These are phyloP conservation scores for Phytopythium boreale DNA, from an alignment of 352 stramenopile species.

Conservation along the genomic window DNA sequence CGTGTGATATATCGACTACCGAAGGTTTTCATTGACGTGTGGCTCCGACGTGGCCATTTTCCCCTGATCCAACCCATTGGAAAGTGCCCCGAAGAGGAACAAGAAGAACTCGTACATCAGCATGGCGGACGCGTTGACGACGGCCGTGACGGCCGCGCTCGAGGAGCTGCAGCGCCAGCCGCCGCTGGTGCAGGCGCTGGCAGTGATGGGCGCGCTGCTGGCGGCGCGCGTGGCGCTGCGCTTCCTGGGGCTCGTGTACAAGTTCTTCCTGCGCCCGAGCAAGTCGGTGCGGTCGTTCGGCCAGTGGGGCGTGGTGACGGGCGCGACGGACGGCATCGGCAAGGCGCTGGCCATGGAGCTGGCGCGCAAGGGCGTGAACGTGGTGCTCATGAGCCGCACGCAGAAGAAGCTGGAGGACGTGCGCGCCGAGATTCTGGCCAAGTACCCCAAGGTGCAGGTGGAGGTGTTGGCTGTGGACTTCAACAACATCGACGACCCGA, in stretches of 20 bases:
- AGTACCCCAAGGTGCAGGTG: constrained; percentile 88
- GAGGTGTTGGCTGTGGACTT: constrained; percentile 94
- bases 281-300: constrained; percentile 95
- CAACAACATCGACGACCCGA: constrained; percentile 83
- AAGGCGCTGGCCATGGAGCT: constrained; percentile 93
- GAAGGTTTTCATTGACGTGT: not conserved
- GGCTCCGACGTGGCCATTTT: not conserved
- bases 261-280: constrained; percentile 91
- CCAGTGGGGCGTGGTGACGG: constrained; percentile 97
- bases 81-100: not conserved
- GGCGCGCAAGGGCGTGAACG: constrained; percentile 95
- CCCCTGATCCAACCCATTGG: too few species aligned
- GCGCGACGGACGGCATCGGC: constrained; percentile 93
- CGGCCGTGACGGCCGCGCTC: constrained; percentile 29
- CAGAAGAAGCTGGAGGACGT: constrained; percentile 94
- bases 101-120: not conserved
- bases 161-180: constrained; percentile 18
- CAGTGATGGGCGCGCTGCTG: constrained; percentile 41
- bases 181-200: constrained; percentile 39
- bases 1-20: too few species aligned
- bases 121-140: constrained; percentile 27
- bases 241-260: constrained; percentile 52
- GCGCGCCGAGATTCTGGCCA: constrained; percentile 92
- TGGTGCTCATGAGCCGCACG: constrained; percentile 97
- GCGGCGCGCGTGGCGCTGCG: constrained; percentile 50